phyloP scores from a whole-genome alignment of 225 moss, liverwort and hornwort species.

The Thuidium tamariscinum region DNA sequence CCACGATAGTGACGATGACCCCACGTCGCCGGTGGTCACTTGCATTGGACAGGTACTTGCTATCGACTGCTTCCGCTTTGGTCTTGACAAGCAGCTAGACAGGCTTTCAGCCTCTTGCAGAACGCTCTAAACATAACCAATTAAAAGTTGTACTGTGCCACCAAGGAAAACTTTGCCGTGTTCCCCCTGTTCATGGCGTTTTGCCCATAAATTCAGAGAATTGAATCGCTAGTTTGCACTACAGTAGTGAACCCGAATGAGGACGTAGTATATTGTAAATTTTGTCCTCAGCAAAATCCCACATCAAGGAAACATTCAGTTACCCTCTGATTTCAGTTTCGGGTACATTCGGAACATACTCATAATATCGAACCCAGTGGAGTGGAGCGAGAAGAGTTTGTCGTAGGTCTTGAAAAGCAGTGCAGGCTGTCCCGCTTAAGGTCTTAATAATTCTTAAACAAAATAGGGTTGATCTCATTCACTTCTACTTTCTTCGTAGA shows the following conservation, averaged over 20 bases:
- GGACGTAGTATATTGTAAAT: too few relatives aligned
- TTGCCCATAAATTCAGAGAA: background rate
- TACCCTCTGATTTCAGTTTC: background rate
- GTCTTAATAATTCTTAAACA: too few relatives aligned
- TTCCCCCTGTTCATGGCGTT: background rate
- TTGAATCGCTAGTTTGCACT: background rate
- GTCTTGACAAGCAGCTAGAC: background rate
- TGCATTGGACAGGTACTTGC: slow-evolving; percentile 42
- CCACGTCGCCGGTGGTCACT: slow-evolving; percentile 38
- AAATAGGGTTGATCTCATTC: background rate
- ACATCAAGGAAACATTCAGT: background rate
- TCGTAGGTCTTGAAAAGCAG: background rate
- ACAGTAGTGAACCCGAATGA: too few relatives aligned
- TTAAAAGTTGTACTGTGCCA: background rate
- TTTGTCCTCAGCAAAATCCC: background rate
- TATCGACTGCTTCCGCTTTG: background rate
- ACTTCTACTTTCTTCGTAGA: too few relatives aligned
- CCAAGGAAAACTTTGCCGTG: background rate
- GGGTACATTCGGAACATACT: background rate
- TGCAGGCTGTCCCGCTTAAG: too few relatives aligned
- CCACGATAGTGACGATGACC: slow-evolving; percentile 33
- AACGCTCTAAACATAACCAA: too few relatives aligned
- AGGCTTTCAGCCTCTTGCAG: background rate
- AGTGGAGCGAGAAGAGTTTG: background rate
- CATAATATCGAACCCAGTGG: background rate